A percentile compares a stretch with the other conserved stretches of the same genome.
These are phyloP conservation scores for Mangifera indica DNA, from an alignment of 345 rosid species.

Conservation along the genomic window DNA sequence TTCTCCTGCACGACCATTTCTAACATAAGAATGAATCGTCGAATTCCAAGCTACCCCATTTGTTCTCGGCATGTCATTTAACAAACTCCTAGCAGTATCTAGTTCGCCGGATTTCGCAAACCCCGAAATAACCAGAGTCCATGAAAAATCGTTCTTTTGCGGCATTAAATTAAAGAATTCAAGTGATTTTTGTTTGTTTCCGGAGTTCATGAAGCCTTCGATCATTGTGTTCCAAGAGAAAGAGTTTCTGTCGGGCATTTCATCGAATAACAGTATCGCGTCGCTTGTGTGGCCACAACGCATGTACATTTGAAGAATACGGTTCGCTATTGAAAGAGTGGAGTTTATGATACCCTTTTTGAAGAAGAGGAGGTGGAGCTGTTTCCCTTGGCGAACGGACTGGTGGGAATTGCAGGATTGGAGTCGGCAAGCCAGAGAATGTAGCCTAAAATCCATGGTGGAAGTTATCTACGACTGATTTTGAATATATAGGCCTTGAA, in stretches of 20 bases:
- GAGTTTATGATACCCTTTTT: conserved; percentile 57
- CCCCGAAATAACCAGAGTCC: conserved; percentile 71
- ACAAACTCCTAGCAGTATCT: conserved; percentile 48
- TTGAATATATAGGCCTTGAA: neutral
- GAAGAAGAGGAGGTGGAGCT: conserved; percentile 51
- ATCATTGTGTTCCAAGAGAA: conserved; percentile 76
- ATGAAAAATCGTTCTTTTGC: conserved; percentile 50
- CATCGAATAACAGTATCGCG: conserved; percentile 60
- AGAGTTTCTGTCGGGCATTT: conserved; percentile 60
- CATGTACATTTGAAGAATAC: conserved; percentile 48
- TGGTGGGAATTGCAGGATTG: conserved; percentile 36
- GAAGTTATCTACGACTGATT: neutral
- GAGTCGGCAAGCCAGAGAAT: conserved; percentile 36
- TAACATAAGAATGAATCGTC: conserved; percentile 54
- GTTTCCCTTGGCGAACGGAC: conserved; percentile 44
- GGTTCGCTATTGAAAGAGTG: conserved; percentile 49
- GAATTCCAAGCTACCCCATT: conserved; percentile 57
- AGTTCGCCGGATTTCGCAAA: conserved; percentile 59
- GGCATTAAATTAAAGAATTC: conserved; percentile 57
- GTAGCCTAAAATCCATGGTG: conserved; percentile 28
- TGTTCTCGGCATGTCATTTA: conserved; percentile 63
- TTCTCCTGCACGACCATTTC: conserved; percentile 43
- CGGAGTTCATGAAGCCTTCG: conserved; percentile 61
- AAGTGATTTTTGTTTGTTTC: conserved; percentile 37
- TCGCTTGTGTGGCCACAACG: conserved; percentile 36